These are phyloP conservation scores for Pisolithus orientalis DNA, from an alignment of 768 basidiomycete genomes.

Conservation along the genomic window DNA sequence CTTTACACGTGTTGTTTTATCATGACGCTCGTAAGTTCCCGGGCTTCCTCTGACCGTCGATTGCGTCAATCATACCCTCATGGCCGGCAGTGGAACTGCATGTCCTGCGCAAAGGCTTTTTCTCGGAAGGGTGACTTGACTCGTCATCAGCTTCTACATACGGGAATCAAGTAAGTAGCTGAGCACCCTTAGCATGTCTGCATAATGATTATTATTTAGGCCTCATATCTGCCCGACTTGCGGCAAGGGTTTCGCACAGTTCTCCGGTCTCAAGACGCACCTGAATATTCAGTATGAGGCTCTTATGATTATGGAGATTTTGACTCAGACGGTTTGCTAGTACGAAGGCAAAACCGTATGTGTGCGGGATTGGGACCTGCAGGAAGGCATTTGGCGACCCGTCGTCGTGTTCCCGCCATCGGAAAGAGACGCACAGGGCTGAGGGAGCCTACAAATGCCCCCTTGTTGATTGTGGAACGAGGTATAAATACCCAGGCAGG, in stretches of 20 bases:
- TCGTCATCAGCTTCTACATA: constrained; percentile 50
- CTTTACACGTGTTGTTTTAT: neutral
- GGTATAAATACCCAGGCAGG: constrained; percentile 24
- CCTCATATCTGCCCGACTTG: constrained; percentile 48
- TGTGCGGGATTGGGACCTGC: constrained; percentile 45
- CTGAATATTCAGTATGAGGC: constrained; percentile 56
- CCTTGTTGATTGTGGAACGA: constrained; percentile 38
- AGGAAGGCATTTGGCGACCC: constrained; percentile 56
- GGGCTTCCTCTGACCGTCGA: neutral
- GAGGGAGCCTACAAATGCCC: constrained; percentile 42
- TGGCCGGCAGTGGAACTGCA: constrained; percentile 32
- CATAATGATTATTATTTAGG: constrained; percentile 28
- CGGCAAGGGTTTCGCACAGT: constrained; percentile 51
- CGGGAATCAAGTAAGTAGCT: constrained; percentile 39
- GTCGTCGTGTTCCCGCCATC: constrained; percentile 62
- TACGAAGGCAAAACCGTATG: constrained; percentile 44
- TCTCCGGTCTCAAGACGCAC: constrained; percentile 57
- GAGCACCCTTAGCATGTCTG: neutral
- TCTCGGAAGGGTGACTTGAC: constrained; percentile 52
- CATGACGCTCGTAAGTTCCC: constrained; percentile 19
- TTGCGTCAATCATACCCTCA: neutral
- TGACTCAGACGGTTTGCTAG: constrained; percentile 27
- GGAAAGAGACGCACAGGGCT: constrained; percentile 49
- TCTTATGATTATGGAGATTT: neutral
- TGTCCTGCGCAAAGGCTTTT: constrained; percentile 45